These are phyloP conservation scores for Glycine soja DNA, from an alignment of 306 rosid genomes.

Conservation along the genomic window DNA sequence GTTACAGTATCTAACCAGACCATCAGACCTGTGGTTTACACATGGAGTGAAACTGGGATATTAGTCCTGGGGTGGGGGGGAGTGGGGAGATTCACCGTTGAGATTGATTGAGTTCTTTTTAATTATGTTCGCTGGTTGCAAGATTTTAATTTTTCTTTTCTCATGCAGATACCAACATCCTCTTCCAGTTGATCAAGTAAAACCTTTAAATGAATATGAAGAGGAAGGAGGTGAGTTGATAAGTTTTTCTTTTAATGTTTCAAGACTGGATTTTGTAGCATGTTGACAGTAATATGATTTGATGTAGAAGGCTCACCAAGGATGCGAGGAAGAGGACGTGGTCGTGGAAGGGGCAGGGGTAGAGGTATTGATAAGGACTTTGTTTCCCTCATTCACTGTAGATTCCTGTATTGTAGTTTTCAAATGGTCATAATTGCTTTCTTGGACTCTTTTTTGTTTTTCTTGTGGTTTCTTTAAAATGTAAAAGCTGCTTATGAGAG, in stretches of 20 bases:
- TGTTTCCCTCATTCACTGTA: conserved; percentile 33
- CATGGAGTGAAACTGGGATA: too few species aligned
- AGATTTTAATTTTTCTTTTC: conserved; percentile 32
- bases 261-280: background rate
- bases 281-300: conserved; percentile 37
- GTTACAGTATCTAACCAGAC: background rate
- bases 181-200: conserved; percentile 82
- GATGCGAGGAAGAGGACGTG: conserved; percentile 71
- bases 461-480: background rate
- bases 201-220: conserved; percentile 75
- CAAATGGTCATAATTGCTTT: background rate
- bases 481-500: conserved; percentile 11
- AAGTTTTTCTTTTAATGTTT: conserved; percentile 21
- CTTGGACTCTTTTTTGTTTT: too few species aligned
- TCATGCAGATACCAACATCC: conserved; percentile 80
- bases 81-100: too few species aligned
- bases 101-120: too few species aligned
- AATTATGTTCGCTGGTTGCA: background rate
- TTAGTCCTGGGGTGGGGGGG: too few species aligned
- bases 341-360: conserved; percentile 82
- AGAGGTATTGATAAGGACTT: conserved; percentile 59
- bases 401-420: background rate
- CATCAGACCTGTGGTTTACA: background rate
- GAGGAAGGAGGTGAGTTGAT: conserved; percentile 75
- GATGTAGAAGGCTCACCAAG: conserved; percentile 73